Percentiles rank a stretch among this genome's conserved stretches.
Evolutionary conservation across 116 monocot genomes (phyloP).

Genomic region (Phalaenopsis hybrid): DNA sequence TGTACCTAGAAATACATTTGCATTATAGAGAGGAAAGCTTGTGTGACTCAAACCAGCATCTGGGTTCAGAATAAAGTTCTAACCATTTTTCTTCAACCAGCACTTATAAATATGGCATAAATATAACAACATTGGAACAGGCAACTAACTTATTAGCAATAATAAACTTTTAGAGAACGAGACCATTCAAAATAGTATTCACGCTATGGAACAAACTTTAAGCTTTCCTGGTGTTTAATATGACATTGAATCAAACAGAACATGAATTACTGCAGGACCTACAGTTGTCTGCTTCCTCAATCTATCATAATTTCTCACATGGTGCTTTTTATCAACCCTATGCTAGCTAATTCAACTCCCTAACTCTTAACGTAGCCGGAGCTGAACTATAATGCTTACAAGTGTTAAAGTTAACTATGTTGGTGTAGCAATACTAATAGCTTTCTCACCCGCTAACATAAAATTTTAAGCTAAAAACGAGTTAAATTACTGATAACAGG

Average conservation of each 20-base stretch:
- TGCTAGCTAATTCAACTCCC: neutral
- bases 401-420: too few species aligned
- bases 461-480: too few species aligned
- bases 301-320: neutral
- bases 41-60: too few species aligned
- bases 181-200: neutral
- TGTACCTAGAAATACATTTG: neutral
- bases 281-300: neutral
- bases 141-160: too few species aligned
- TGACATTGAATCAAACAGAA: neutral
- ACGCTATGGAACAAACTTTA: neutral
- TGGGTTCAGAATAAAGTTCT: too few species aligned
- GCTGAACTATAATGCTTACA: too few species aligned
- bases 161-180: neutral
- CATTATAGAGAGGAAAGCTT: neutral
- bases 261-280: neutral
- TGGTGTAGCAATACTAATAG: too few species aligned
- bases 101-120: neutral
- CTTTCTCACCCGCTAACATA: too few species aligned
- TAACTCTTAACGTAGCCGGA: too few species aligned
- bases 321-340: neutral
- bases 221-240: neutral
- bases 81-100: neutral
- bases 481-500: too few species aligned
- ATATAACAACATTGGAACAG: neutral